Evolutionary conservation across 1,284 basidiomycete genomes (phyloP), one percentile per base, ranked within the genome.

Genomic region (Ceratobasidium sp.): DNA sequence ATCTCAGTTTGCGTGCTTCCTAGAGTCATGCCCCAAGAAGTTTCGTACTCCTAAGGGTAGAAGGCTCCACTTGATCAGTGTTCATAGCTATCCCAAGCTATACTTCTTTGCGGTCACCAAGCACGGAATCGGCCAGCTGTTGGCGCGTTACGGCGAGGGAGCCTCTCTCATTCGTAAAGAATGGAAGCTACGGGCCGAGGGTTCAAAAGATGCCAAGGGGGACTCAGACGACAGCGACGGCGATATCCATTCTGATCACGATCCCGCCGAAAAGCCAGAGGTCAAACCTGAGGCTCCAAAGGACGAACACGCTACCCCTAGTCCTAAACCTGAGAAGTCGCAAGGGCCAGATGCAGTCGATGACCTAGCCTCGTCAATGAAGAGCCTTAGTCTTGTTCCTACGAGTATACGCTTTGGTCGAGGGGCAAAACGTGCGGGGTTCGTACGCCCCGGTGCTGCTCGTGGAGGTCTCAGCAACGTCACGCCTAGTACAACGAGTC

Each of bases 71-170:
- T 89, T 97, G 63, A 94, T 97, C 72, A 89, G 92, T 82, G 90
- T 88, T 23, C 96, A 97, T 82, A 89, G 88, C 58, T 97, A 93
- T 82, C 96, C 96, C 0, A 92, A 93, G 83, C 90, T 95, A 81
- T 97, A 92, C 85, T 97, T 95, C 85, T 97, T 97, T 84, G 90
- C 92, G 28, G 92, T 97, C 60, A 95, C 94, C 10, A 95, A 96
- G 84, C 95, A 94, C 84, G 95, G 95, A 26, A 90, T 97, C 9
- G 94, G 93, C 10, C 93, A 91, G 0, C 85, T 95, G 26, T 83
- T 95, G 79, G 89, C 89, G 83, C 89, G 86, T 82, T 95, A 93
- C 93, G 94, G 94, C 12, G 93, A 93, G 80, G 94, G 93, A 12
- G 94, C 90, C 9, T 94, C 93, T 82, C 86, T 95, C 86, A 87